phyloP scores from a whole-genome alignment of 306 rosid genomes.

The Abrus precatorius region DNA sequence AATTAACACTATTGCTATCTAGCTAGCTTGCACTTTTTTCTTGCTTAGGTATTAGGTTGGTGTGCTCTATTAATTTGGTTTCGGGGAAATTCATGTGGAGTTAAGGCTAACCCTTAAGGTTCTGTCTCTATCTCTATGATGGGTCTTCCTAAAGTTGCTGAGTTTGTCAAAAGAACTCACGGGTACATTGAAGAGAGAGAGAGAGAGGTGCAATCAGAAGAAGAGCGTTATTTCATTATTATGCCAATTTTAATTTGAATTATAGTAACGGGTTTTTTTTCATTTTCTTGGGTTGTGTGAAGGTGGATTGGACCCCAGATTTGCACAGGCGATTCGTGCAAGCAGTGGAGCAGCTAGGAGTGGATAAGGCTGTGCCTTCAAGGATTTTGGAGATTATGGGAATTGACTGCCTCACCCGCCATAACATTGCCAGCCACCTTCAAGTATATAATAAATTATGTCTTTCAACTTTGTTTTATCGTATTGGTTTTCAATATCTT shows the following conservation, averaged over 20 bases:
- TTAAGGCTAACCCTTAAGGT: conserved; percentile 22
- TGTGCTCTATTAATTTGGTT: conserved; percentile 2
- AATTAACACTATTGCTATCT: not conserved
- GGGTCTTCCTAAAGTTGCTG: conserved; percentile 37
- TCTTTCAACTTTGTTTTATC: not conserved
- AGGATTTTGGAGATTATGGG: conserved; percentile 97
- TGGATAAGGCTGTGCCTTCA: conserved; percentile 98
- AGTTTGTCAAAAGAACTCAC: conserved; percentile 51
- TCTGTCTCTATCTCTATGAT: conserved; percentile 48
- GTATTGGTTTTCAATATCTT: not conserved
- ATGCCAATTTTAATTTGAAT: conserved; percentile 2
- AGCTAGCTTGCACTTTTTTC: not conserved
- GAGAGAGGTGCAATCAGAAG: not conserved
- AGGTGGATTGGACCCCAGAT: conserved; percentile 99
- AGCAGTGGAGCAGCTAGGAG: conserved; percentile 97
- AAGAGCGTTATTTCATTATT: not conserved
- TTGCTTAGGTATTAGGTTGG: not conserved
- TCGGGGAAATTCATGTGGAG: conserved; percentile 31
- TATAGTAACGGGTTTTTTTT: not conserved
- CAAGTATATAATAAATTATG: conserved; percentile 60
- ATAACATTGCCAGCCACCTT: conserved; percentile 98
- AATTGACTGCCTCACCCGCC: conserved; percentile 97
- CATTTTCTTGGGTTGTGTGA: conserved; percentile 43
- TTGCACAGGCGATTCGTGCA: conserved; percentile 92
- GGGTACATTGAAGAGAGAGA: conserved; percentile 45